Evolutionary conservation across 305 asterid species (phyloP).

Genomic region (Fraxinus xanthoxyloides): DNA sequence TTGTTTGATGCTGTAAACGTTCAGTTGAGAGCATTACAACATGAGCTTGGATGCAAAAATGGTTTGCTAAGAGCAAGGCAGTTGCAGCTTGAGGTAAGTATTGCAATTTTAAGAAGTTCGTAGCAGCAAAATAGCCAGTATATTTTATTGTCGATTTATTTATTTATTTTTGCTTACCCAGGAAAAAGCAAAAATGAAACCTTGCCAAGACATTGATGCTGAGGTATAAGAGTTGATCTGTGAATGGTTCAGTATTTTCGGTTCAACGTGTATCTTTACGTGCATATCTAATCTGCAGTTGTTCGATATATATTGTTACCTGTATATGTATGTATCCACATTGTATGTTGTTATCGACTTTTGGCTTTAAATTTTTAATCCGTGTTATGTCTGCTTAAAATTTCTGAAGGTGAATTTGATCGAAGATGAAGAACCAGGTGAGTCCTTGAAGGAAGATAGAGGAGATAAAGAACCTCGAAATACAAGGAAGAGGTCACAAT

Average conservation of each 20-base stretch:
- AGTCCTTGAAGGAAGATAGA: constrained; percentile 25
- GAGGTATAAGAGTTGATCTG: constrained; percentile 34
- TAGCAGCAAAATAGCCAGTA: neutral
- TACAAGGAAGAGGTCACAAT: constrained; percentile 28
- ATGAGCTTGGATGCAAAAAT: constrained; percentile 65
- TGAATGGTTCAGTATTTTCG: neutral
- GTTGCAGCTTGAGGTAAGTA: constrained; percentile 44
- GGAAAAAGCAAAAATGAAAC: constrained; percentile 27
- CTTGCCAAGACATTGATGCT: constrained; percentile 21
- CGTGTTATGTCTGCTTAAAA: constrained; percentile 19
- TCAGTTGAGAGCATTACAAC: constrained; percentile 62
- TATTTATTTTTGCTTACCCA: constrained; percentile 10
- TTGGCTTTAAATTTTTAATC: neutral
- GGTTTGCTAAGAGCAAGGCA: constrained; percentile 47
- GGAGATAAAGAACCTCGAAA: constrained; percentile 29
- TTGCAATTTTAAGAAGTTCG: neutral
- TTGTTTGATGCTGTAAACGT: neutral
- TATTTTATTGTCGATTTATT: neutral
- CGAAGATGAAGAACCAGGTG: constrained; percentile 27
- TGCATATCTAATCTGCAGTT: neutral
- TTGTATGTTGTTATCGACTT: neutral
- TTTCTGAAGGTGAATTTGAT: constrained; percentile 32
- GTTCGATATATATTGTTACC: neutral
- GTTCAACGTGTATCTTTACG: neutral
- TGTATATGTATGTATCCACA: neutral